A percentile compares a stretch with the other conserved stretches of the same genome.
Evolutionary conservation across 2,329 filamentous ascomycete species (phyloP).

Genomic region (Apiospora malaysiana): DNA sequence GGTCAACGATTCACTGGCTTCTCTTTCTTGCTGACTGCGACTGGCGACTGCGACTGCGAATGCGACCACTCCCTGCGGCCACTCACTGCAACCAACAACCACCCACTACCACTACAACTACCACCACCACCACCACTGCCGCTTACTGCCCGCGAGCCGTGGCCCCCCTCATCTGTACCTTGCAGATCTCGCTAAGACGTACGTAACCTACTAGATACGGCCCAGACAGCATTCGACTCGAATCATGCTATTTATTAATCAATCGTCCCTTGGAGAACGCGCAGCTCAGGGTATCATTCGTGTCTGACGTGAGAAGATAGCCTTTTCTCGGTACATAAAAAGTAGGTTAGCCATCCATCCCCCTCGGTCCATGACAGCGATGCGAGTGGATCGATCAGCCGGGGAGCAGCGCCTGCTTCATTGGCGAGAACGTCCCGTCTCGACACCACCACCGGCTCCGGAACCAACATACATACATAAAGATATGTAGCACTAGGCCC

Average conservation of each 20-base stretch:
- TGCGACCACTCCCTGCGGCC: too few species aligned
- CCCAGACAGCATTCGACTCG: neutral
- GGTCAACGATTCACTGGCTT: neutral
- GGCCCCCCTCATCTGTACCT: conserved; percentile 8
- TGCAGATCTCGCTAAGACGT: conserved; percentile 1
- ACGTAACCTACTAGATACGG: too few species aligned
- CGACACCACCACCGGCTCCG: neutral
- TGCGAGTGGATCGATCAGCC: neutral
- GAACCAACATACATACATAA: too few species aligned
- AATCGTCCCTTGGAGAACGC: too few species aligned
- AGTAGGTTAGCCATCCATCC: too few species aligned
- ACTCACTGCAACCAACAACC: too few species aligned
- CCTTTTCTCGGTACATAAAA: neutral
- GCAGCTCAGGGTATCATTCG: neutral
- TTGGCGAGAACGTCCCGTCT: neutral
- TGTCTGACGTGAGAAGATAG: neutral
- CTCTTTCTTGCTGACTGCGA: too few species aligned
- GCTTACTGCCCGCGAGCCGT: neutral
- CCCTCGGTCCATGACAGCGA: neutral
- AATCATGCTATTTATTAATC: neutral
- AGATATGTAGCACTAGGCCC: neutral
- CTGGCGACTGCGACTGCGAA: too few species aligned
- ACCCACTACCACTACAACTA: too few species aligned
- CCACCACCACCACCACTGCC: neutral
- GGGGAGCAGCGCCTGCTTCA: neutral